Base-by-base conservation (phyloP, 768 basidiomycete species). In the Candolleomyces eurysporus region DNA sequence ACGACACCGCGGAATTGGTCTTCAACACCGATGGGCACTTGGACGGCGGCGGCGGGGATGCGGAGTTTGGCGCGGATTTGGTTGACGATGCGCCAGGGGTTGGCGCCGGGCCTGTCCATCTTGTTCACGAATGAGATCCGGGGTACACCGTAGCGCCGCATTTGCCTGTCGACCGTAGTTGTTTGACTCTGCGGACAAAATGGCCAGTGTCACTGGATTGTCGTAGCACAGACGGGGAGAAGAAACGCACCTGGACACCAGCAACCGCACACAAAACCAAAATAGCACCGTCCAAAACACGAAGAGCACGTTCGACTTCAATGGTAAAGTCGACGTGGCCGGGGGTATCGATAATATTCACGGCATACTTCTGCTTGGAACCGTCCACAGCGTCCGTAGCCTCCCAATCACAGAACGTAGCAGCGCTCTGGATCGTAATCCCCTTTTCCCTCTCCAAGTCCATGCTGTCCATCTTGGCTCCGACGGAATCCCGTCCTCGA, bases 401-500 rank as follows among this genome's bases (percentile, higher is more conserved):
- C 59, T 90, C 83, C 97, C 97, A 99, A 71, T 98, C 96, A 67
- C 94, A 96, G 75, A 96, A 99, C 0, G 97, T 98, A 1, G 97
- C 97, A 4, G 97, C 97, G 68, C 92, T 95, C 75, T 99, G 97
- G 64, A 99, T 99, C 39, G 97, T 99, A 68, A 99, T 99, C 43
- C 97, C 97, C 78, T 99, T 98, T 76, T 98, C 97, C 51, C 96
- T 83, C 73, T 99, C 97, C 4, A 99, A 80, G 64, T 99, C 97
- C 97, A 99, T 99, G 67, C 90, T 93, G 75, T 99, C 97, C 97
- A 99, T 99, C 80, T 99, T 99, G 8, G 97, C 97, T 57, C 97
- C 97, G 19, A 98, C 95, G 31, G 89, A 88, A 73, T 99, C 97
- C 58, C 91, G 84, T 48, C 97, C 97, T 62, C 97, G 84, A 63